Percentiles rank a stretch among this genome's conserved stretches.
These are phyloP conservation scores for Aureobasidium pullulans DNA, from an alignment of 2,329 filamentous ascomycete species.

Conservation along the genomic window DNA sequence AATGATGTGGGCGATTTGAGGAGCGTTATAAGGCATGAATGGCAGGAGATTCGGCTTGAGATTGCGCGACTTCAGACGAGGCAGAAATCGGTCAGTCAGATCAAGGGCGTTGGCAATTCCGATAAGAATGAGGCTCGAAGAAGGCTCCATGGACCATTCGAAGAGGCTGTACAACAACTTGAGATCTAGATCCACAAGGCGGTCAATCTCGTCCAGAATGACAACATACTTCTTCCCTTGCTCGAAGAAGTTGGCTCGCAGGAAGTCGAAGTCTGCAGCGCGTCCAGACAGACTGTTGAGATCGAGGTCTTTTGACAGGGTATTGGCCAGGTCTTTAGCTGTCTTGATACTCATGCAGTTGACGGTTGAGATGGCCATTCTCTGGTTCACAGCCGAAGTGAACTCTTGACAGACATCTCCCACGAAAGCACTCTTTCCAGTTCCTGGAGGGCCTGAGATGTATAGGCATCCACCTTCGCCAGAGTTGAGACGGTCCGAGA, in stretches of 20 bases:
- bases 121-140: slow-evolving; percentile 73
- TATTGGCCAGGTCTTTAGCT: slow-evolving; percentile 76
- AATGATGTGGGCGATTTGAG: slow-evolving; percentile 82
- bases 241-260: slow-evolving; percentile 62
- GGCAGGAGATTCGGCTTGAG: slow-evolving; percentile 83
- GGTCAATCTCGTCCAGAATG: slow-evolving; percentile 89
- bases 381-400: slow-evolving; percentile 39
- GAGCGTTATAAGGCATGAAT: slow-evolving; percentile 84
- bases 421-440: slow-evolving; percentile 92
- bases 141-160: slow-evolving; percentile 82
- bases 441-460: slow-evolving; percentile 90
- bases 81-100: slow-evolving; percentile 88
- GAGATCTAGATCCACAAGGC: slow-evolving; percentile 79
- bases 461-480: slow-evolving; percentile 76
- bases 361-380: slow-evolving; percentile 67
- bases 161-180: slow-evolving; percentile 91
- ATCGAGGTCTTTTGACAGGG: slow-evolving; percentile 63
- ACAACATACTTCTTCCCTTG: slow-evolving; percentile 62
- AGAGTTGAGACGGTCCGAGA: slow-evolving; percentile 55
- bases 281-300: slow-evolving; percentile 54
- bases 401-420: slow-evolving; percentile 64
- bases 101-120: slow-evolving; percentile 96
- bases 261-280: slow-evolving; percentile 57
- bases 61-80: slow-evolving; percentile 85
- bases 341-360: slow-evolving; percentile 97